Percentiles rank a stretch among this genome's conserved stretches.
Conservation (phyloP, 345 rosid species). For the Salix arbutifolia region DNA sequence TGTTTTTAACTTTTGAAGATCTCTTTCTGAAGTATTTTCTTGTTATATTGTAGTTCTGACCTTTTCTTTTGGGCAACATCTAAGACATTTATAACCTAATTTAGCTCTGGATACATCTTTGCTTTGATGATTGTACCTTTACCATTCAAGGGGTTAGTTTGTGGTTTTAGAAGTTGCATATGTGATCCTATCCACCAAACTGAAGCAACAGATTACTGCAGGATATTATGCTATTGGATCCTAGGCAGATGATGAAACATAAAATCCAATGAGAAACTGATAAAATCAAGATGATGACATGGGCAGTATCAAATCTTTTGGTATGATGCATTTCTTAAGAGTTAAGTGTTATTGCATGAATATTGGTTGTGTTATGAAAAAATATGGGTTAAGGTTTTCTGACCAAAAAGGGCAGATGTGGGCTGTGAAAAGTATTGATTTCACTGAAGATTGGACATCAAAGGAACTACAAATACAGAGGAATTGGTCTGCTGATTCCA, state of each 20-base stretch:
- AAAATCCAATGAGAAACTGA: background rate
- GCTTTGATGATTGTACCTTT: background rate
- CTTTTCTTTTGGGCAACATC: background rate
- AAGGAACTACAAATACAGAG: background rate
- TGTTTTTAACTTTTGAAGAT: background rate
- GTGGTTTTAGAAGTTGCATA: background rate
- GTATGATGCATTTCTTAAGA: slow-evolving; percentile 4
- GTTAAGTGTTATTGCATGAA: background rate
- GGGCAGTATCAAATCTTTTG: background rate
- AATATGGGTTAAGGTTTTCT: background rate
- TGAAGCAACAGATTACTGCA: background rate
- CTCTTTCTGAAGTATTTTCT: background rate
- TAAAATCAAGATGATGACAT: background rate
- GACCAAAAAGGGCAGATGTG: background rate
- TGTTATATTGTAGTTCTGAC: background rate
- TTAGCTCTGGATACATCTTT: background rate
- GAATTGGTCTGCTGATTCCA: background rate
- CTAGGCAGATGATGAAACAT: background rate
- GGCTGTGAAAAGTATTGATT: background rate
- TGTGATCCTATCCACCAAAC: background rate
- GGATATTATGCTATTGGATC: background rate
- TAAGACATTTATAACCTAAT: background rate
- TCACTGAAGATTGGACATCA: background rate
- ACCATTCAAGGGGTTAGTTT: background rate
- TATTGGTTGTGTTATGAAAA: no score